Base-by-base conservation (phyloP, 495 filamentous ascomycete genomes). In the Aspergillus avenaceus region DNA sequence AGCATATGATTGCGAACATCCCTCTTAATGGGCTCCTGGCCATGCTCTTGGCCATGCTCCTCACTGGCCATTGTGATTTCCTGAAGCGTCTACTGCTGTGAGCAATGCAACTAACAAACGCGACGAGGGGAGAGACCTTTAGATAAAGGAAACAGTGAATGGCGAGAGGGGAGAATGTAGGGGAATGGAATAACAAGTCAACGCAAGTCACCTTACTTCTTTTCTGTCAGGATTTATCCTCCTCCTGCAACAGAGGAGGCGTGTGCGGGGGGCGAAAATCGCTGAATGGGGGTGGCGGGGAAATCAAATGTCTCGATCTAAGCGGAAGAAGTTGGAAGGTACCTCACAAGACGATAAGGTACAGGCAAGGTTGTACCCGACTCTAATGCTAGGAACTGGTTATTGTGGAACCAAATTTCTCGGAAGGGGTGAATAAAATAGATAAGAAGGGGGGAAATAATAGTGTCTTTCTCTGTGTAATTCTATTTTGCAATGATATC, bases 1-100 rank as follows among this genome's bases (percentile, higher is more conserved):
- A 98, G 84, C 62, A 88, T 73, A 59, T 91, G 87, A 61, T 88
- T 86, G 68, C 78, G 82, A 37, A 90, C 80, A 72, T 91, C 88
- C 60, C 87, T 70, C 59, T 67, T 69, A 41, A 70, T 64, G 25
- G 70, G 64, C 28, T 76, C 74, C 42, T 54, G 42, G 9, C 60
- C 69, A 41, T 61, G 64, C 28, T 76, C 74, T 42, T 54, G 42
- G 9, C 60, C 69, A 41, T 61, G 64, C 32, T 62, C 66, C 47
- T 69, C 66, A 40, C 52, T 49, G 38, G 67, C 59, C 62, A 67
- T 70, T 18, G 45, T 42, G 21, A 12, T 12, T 21, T 6, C 16
- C 34, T 38, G 34, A 3, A 8, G 21, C 3, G 1, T 14, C 14
- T 38, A 38, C 7, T 9, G 9, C 16, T 14, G 12, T 7, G 16